A percentile compares a stretch with the other conserved stretches of the same genome.
Evolutionary conservation across 345 rosid species (phyloP).

Genomic region (Ricinus communis): DNA sequence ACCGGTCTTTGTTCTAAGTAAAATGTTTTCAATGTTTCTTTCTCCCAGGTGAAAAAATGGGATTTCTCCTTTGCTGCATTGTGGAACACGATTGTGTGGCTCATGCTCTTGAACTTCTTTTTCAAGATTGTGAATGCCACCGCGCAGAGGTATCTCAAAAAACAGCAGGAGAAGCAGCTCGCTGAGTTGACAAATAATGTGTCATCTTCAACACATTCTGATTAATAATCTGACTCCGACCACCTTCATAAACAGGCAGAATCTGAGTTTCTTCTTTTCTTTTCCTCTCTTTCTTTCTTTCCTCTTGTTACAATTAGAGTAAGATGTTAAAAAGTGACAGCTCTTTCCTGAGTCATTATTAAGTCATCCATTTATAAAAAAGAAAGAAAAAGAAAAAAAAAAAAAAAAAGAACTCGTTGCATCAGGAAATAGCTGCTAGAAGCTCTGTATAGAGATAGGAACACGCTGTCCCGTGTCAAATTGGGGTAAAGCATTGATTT

Average conservation of each 20-base stretch:
- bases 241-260: slow-evolving; percentile 7
- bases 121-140: slow-evolving; percentile 76
- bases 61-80: slow-evolving; percentile 71
- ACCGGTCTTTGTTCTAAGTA: too few species aligned
- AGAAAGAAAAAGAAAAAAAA: not conserved
- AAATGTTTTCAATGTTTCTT: not conserved
- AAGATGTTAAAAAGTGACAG: slow-evolving; percentile 7
- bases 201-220: slow-evolving; percentile 33
- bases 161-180: slow-evolving; percentile 68
- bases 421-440: slow-evolving; percentile 24
- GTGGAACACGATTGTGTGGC: slow-evolving; percentile 96
- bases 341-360: not conserved
- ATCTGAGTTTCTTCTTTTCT: not conserved
- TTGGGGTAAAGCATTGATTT: slow-evolving; percentile 22
- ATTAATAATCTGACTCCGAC: slow-evolving; percentile 25
- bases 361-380: not conserved
- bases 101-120: slow-evolving; percentile 87
- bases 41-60: slow-evolving; percentile 69
- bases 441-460: slow-evolving; percentile 34
- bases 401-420: not conserved
- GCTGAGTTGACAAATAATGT: slow-evolving; percentile 31
- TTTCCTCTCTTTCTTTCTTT: not conserved
- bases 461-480: slow-evolving; percentile 12
- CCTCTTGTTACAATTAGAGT: not conserved
- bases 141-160: slow-evolving; percentile 69